Conservation (phyloP, 805 yeast genomes). For the Candida morakotiae region DNA sequence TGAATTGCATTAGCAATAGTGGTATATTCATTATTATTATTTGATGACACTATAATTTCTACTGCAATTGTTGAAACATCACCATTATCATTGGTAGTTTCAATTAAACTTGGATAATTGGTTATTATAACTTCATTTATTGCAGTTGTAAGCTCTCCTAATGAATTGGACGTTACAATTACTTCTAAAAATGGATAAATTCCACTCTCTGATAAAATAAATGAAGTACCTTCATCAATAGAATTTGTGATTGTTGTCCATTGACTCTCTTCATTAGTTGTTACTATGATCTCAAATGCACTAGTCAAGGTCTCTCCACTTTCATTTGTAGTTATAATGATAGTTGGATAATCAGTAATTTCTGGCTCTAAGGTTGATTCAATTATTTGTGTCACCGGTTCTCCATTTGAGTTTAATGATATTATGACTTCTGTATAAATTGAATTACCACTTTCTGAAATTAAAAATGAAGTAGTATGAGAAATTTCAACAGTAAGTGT, state of each 20-base stretch:
- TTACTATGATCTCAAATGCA: slow-evolving; percentile 5
- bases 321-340: slow-evolving; percentile 6
- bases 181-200: not conserved
- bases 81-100: slow-evolving; percentile 11
- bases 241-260: not conserved
- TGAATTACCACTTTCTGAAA: not conserved
- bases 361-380: not conserved
- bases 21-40: no score
- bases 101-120: not conserved
- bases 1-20: not conserved
- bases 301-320: slow-evolving; percentile 11
- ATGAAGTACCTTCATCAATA: not conserved
- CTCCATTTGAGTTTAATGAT: not conserved
- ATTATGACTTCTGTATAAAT: not conserved
- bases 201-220: not conserved
- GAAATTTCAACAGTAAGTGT: not conserved
- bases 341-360: not conserved
- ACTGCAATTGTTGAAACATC: slow-evolving; percentile 6
- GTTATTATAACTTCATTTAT: no score
- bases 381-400: not conserved
- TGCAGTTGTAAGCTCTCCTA: not conserved
- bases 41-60: no score
- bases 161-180: not conserved
- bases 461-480: not conserved
- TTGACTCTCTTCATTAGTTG: not conserved